Base-by-base conservation (phyloP, 352 stramenopile genomes). In the Globisporangium uncinulatum region DNA sequence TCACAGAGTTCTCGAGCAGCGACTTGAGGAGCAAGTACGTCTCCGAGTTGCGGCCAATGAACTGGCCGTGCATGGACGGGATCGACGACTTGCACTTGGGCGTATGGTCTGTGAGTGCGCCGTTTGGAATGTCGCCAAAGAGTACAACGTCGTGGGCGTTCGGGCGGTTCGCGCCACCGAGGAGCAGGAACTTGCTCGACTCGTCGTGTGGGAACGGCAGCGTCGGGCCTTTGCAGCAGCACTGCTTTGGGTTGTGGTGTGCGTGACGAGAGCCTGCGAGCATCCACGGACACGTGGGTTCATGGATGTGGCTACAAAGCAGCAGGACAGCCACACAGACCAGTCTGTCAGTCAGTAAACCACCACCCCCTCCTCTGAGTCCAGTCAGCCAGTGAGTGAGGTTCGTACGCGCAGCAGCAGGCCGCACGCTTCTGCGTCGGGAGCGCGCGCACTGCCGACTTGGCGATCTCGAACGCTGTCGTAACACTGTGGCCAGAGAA, bases 41-140 rank as follows among this genome's bases (percentile, higher is more conserved):
- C 64, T 93, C 83, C 9, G 77, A 80, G 51, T 89, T 87, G 34
- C 80, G 79, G 1, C 83, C 83, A 45, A 93, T 86, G 62, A 93
- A 93, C 70, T 91, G 82, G 8, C 79, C 81, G 56, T 90, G 79
- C 80, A 93, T 91, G 14, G 76, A 89, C 6, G 83, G 83, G 47
- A 93, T 86, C 8, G 80, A 90, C 6, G 80, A 89, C 20, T 73
- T 73, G 59, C 73, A 89, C n/a, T 71, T 67, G 8, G 78, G 83
- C 0, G 80, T 91, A 47, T 88, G 76, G 54, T 93, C 80, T 1
- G 70, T 54, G 9, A 85, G 69, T 5, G 77, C 67, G 2, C 83
- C 83, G 48, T 79, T 74, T 3, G 73, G 71, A 17, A 93, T 73
- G 44, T 86, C 70, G 8, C 71, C 76, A 56, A 93, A 93, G 11